phyloP scores from a whole-genome alignment of 2,329 filamentous ascomycete genomes.

The Passalora sequoiae region DNA sequence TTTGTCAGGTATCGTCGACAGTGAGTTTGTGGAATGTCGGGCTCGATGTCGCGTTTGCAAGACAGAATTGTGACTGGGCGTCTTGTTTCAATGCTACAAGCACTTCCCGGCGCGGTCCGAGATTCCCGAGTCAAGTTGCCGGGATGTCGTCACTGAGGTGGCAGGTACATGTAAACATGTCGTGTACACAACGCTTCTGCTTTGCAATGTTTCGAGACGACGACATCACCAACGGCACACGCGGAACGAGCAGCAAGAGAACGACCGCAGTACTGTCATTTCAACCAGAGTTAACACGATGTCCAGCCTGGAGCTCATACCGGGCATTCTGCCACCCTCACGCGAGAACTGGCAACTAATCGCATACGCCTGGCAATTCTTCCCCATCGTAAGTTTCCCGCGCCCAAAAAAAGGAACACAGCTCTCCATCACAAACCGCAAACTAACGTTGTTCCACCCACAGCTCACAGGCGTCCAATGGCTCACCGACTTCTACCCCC shows the following conservation, averaged over 20 bases:
- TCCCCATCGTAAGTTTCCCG: slow-evolving; percentile 46
- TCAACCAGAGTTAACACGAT: too few species aligned
- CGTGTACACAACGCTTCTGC: slow-evolving; percentile 1
- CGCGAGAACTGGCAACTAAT: slow-evolving; percentile 48
- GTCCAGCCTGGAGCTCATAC: slow-evolving; percentile 40
- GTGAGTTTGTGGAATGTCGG: too few species aligned
- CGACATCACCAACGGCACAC: neutral
- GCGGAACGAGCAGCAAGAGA: neutral
- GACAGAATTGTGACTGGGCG: too few species aligned
- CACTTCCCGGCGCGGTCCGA: too few species aligned
- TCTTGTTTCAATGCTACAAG: too few species aligned
- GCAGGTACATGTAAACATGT: slow-evolving; percentile 5
- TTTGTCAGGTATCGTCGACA: too few species aligned
- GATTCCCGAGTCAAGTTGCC: too few species aligned
- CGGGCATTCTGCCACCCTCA: slow-evolving; percentile 45
- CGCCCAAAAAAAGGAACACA: neutral
- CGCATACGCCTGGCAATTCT: slow-evolving; percentile 45
- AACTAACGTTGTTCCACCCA: slow-evolving; percentile 12
- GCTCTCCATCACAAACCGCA: neutral
- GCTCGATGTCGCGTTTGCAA: too few species aligned
- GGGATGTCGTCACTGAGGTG: too few species aligned
- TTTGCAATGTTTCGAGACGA: too few species aligned
- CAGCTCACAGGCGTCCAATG: slow-evolving; percentile 72
- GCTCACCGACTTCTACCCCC: slow-evolving; percentile 73
- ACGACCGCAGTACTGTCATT: too few species aligned